phyloP scores from a whole-genome alignment of 441 rosid species.

The Geranium incanum region DNA sequence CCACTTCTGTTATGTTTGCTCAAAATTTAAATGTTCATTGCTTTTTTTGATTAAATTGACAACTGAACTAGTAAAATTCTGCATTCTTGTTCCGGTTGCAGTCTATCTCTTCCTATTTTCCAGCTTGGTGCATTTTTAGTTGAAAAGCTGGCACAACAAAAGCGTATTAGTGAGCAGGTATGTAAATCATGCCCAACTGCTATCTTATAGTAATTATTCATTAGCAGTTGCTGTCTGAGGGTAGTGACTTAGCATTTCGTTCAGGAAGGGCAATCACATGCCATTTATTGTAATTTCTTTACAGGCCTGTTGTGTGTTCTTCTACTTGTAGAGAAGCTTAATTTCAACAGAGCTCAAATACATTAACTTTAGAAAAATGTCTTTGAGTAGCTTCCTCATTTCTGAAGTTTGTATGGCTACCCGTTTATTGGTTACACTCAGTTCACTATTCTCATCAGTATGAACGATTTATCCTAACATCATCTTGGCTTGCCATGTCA shows the following conservation, averaged over 20 bases:
- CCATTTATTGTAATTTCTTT: not conserved
- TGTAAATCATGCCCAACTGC: conserved; percentile 25
- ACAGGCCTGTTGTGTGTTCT: not conserved
- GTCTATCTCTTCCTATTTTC: conserved; percentile 72
- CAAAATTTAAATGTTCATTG: not conserved
- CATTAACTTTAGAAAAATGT: not conserved
- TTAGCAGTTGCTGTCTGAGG: not conserved
- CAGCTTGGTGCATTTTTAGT: conserved; percentile 66
- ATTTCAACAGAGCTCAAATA: not conserved
- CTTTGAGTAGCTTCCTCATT: not conserved
- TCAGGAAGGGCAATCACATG: not conserved
- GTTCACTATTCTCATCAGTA: not conserved
- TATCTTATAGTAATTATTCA: conserved; percentile 2
- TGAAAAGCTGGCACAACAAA: conserved; percentile 64
- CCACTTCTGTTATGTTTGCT: not conserved
- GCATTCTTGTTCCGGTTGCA: conserved; percentile 30
- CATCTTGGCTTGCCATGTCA: not conserved
- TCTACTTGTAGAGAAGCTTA: not conserved
- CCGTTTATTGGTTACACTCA: not conserved
- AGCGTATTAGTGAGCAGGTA: conserved; percentile 54
- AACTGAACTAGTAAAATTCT: not conserved
- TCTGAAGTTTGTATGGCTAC: not conserved
- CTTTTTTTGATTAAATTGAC: not conserved
- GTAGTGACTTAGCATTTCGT: not conserved
- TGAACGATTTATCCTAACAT: not conserved